Percentiles rank a stretch among this genome's conserved stretches.
phyloP scores from a whole-genome alignment of 208 protist genomes.

The Acanthamoeba healyi region DNA sequence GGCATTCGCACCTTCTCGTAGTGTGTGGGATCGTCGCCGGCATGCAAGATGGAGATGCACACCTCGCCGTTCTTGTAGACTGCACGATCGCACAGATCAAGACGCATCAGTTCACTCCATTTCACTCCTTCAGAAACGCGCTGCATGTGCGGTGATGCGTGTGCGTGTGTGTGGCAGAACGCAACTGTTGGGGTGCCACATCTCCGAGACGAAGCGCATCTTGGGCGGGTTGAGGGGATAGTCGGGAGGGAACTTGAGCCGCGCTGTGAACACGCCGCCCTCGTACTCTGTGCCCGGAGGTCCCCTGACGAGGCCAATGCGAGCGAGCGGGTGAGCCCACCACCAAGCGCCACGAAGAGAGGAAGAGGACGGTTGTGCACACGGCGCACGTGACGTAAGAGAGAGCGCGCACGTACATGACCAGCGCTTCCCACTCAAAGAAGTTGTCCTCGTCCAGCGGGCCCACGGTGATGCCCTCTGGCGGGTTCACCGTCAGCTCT shows the following conservation, averaged over 20 bases:
- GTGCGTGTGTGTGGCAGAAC: background rate
- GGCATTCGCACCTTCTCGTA: slow-evolving; percentile 78
- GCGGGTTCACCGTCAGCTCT: slow-evolving; percentile 86
- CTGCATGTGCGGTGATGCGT: background rate
- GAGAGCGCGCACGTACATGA: slow-evolving; percentile 85
- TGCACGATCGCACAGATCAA: background rate
- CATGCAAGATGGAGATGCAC: slow-evolving; percentile 93
- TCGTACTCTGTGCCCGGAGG: slow-evolving; percentile 78
- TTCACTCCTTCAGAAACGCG: background rate
- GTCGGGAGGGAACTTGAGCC: slow-evolving; percentile 85
- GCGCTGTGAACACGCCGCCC: slow-evolving; percentile 88
- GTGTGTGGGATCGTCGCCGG: slow-evolving; percentile 85
- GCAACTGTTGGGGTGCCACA: slow-evolving; percentile 92
- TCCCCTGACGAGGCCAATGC: background rate
- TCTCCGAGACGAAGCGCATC: slow-evolving; percentile 90
- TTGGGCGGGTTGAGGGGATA: slow-evolving; percentile 90
- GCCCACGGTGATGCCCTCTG: slow-evolving; percentile 90
- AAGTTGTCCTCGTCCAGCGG: slow-evolving; percentile 90
- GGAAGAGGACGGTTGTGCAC: background rate
- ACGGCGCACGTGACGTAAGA: background rate
- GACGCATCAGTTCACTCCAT: background rate
- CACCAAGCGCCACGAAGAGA: background rate
- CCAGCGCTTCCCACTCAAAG: slow-evolving; percentile 92
- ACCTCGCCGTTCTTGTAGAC: slow-evolving; percentile 90
- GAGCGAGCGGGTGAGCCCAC: background rate